A percentile compares a stretch with the other conserved stretches of the same genome.
Evolutionary conservation across 331 rosid genomes (phyloP).

Genomic region (Saraca asoca): DNA sequence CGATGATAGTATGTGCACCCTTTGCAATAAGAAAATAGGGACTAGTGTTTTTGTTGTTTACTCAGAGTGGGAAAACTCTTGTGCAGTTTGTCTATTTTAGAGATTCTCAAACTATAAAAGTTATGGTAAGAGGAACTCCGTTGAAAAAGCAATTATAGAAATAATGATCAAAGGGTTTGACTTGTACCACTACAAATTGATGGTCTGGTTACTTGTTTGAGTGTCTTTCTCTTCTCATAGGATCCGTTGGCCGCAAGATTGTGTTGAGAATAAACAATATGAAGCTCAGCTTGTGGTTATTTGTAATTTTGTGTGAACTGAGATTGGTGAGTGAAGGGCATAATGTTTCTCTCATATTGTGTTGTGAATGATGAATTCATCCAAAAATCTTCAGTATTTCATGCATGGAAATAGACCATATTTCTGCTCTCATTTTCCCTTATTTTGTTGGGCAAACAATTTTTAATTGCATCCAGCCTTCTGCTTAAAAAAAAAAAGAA

Average conservation of each 20-base stretch:
- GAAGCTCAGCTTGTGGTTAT: neutral
- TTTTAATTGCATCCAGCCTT: no score
- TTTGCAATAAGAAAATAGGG: conserved; percentile 94
- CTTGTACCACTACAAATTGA: neutral
- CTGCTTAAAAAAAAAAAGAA: no score
- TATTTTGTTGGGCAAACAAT: no score
- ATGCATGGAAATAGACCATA: no score
- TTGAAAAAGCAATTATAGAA: conserved; percentile 52
- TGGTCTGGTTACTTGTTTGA: conserved; percentile 14
- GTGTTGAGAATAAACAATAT: conserved; percentile 14
- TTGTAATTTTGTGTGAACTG: conserved; percentile 26
- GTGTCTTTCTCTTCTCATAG: neutral
- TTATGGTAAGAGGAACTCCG: conserved; percentile 65
- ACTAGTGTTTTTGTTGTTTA: conserved; percentile 90
- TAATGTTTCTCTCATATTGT: conserved; percentile 1
- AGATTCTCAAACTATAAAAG: conserved; percentile 93
- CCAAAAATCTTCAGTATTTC: no score
- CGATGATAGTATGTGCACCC: conserved; percentile 86
- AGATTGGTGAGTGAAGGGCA: conserved; percentile 32
- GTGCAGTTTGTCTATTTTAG: conserved; percentile 94
- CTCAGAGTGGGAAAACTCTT: conserved; percentile 87
- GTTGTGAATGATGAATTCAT: no score
- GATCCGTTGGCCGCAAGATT: conserved; percentile 31
- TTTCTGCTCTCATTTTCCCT: no score
- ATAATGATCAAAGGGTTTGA: conserved; percentile 3